phyloP scores from a whole-genome alignment of 352 stramenopile species.

The Phytophthora chlamydospora region DNA sequence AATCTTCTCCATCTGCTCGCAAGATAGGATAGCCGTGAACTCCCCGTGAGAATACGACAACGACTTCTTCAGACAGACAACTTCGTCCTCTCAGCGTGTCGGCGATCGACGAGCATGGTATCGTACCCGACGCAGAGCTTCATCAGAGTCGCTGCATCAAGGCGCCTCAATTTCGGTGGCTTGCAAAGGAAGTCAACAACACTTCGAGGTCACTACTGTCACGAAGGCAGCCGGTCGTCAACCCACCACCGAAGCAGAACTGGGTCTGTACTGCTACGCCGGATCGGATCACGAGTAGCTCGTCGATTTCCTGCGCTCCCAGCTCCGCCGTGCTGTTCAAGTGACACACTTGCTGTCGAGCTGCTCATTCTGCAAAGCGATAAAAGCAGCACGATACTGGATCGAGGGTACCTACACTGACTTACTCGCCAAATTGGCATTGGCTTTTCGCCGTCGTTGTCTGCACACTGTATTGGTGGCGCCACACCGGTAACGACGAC shows the following conservation, averaged over 20 bases:
- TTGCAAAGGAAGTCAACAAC: not conserved
- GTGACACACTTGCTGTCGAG: conserved; percentile 19
- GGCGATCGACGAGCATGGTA: not conserved
- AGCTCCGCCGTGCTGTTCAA: conserved; percentile 5
- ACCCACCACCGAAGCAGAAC: not conserved
- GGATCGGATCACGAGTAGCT: conserved; percentile 12
- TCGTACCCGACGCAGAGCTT: not conserved
- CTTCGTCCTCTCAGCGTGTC: conserved; percentile 5
- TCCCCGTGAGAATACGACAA: not conserved
- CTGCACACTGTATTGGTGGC: too few relatives aligned
- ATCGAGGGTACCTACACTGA: too few relatives aligned
- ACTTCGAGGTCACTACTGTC: conserved; percentile 7
- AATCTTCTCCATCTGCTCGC: conserved; percentile 1
- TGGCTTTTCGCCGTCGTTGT: too few relatives aligned
- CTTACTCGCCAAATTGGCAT: too few relatives aligned
- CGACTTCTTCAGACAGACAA: not conserved
- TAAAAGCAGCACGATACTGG: too few relatives aligned
- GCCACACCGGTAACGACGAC: too few relatives aligned
- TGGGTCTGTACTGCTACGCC: not conserved
- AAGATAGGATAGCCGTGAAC: not conserved
- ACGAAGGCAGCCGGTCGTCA: not conserved
- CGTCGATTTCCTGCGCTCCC: conserved; percentile 10
- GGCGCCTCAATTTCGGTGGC: conserved; percentile 13
- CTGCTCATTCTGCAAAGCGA: conserved; percentile 17
- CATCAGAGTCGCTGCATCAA: conserved; percentile 1